phyloP scores from a whole-genome alignment of 768 basidiomycete genomes.

The Dioszegia hungarica region DNA sequence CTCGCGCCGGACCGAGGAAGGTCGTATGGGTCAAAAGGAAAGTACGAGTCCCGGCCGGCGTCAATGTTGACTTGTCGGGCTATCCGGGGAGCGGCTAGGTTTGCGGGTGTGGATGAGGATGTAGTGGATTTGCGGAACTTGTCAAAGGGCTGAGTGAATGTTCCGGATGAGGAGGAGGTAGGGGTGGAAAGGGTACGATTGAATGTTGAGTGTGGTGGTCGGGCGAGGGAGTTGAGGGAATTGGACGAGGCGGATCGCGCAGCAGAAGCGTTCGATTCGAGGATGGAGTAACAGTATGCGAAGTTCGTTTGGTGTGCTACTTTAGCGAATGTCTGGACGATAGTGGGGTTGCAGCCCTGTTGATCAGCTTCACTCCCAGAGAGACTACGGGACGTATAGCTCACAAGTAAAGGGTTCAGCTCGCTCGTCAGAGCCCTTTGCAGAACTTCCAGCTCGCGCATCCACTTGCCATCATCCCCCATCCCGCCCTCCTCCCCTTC shows the following conservation, averaged over 20 bases:
- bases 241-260: conserved; percentile 6
- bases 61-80: conserved; percentile 48
- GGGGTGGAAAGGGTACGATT: conserved; percentile 2
- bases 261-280: conserved; percentile 63
- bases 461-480: conserved; percentile 64
- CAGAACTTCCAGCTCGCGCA: conserved; percentile 68
- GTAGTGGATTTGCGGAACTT: not conserved
- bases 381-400: not conserved
- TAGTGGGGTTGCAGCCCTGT: conserved; percentile 72
- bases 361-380: conserved; percentile 41
- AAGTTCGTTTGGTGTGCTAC: conserved; percentile 86
- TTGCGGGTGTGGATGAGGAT: conserved; percentile 11
- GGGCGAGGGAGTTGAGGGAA: not conserved
- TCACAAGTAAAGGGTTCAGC: conserved; percentile 74
- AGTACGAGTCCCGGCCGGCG: conserved; percentile 83
- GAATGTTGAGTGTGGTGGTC: not conserved
- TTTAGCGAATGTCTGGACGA: conserved; percentile 89
- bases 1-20: conserved; percentile 71
- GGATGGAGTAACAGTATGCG: conserved; percentile 86
- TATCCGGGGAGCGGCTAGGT: conserved; percentile 21
- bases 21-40: conserved; percentile 96
- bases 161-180: not conserved
- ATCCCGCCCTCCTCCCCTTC: conserved; percentile 23
- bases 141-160: not conserved
- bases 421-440: conserved; percentile 74